phyloP scores from a whole-genome alignment of 805 yeast genomes.

The Barnettozyma vustinii region DNA sequence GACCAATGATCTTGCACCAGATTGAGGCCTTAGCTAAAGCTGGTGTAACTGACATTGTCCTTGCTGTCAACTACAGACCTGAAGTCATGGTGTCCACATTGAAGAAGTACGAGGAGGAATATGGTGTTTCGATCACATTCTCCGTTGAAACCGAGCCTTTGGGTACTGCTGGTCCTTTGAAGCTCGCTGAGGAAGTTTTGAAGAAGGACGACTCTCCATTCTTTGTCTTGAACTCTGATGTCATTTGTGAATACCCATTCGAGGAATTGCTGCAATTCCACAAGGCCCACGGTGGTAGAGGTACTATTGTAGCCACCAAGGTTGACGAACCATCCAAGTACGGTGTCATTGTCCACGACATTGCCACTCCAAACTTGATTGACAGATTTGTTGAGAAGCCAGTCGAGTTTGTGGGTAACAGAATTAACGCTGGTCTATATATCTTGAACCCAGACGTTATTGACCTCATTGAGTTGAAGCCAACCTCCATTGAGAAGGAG shows the following conservation, averaged over 20 bases:
- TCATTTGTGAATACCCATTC: conserved; percentile 98
- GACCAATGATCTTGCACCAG: conserved; percentile 98
- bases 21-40: conserved; percentile 97
- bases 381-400: conserved; percentile 99
- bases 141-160: conserved; percentile 99
- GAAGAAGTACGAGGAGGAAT: conserved; percentile 88
- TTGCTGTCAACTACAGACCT: conserved; percentile 99
- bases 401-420: conserved; percentile 98
- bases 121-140: conserved; percentile 92
- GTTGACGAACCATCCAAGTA: conserved; percentile 99
- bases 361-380: conserved; percentile 89
- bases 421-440: conserved; percentile 99
- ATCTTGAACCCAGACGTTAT: conserved; percentile 96
- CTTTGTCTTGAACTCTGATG: conserved; percentile 97
- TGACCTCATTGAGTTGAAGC: conserved; percentile 94
- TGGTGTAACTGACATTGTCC: conserved; percentile 96
- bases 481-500: conserved; percentile 99
- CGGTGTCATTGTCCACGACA: conserved; percentile 98
- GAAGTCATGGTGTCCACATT: conserved; percentile 97
- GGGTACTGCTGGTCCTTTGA: conserved; percentile 99
- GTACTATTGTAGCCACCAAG: conserved; percentile 98
- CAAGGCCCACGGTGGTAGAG: conserved; percentile 92
- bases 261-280: conserved; percentile 89
- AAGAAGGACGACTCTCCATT: conserved; percentile 95
- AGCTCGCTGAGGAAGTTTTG: conserved; percentile 90